phyloP scores from a whole-genome alignment of 1,284 basidiomycete genomes.

The Apiotrichum gracile region DNA sequence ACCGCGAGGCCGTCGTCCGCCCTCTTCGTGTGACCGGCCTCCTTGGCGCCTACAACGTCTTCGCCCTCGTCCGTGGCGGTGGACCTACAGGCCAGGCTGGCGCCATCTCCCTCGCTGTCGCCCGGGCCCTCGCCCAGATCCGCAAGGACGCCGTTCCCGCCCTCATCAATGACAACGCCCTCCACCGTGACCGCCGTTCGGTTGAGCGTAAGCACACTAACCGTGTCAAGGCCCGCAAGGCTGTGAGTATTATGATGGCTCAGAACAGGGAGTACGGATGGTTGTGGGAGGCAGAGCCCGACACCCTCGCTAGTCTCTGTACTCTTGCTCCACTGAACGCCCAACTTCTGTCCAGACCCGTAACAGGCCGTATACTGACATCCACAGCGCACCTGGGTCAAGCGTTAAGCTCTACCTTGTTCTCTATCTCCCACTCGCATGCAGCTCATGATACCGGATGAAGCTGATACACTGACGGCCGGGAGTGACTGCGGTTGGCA shows the following conservation, averaged over 20 bases:
- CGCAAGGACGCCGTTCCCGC: conserved; percentile 61
- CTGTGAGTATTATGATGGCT: conserved; percentile 54
- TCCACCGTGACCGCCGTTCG: conserved; percentile 90
- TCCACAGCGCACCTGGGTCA: conserved; percentile 83
- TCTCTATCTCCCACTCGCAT: conserved; percentile 4
- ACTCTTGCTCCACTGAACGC: too few relatives aligned
- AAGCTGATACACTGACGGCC: too few relatives aligned
- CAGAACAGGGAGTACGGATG: background rate
- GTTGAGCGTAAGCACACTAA: conserved; percentile 98
- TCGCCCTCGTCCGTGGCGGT: conserved; percentile 79
- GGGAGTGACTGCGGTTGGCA: too few relatives aligned
- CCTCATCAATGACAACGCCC: conserved; percentile 72
- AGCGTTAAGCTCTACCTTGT: conserved; percentile 57
- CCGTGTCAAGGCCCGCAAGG: conserved; percentile 82
- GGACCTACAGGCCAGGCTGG: conserved; percentile 85
- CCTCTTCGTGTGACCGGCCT: conserved; percentile 78
- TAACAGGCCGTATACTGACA: background rate
- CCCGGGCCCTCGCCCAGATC: conserved; percentile 70
- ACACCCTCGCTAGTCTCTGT: too few relatives aligned
- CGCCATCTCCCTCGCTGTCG: conserved; percentile 77
- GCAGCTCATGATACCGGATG: conserved; percentile 1
- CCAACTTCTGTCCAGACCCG: background rate
- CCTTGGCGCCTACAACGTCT: conserved; percentile 89
- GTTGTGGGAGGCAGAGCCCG: background rate
- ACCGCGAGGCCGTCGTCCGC: conserved; percentile 73